Percentiles rank a stretch among this genome's conserved stretches.
These are phyloP conservation scores for Dendrobium nobile DNA, from an alignment of 106 monocot species.

Conservation along the genomic window DNA sequence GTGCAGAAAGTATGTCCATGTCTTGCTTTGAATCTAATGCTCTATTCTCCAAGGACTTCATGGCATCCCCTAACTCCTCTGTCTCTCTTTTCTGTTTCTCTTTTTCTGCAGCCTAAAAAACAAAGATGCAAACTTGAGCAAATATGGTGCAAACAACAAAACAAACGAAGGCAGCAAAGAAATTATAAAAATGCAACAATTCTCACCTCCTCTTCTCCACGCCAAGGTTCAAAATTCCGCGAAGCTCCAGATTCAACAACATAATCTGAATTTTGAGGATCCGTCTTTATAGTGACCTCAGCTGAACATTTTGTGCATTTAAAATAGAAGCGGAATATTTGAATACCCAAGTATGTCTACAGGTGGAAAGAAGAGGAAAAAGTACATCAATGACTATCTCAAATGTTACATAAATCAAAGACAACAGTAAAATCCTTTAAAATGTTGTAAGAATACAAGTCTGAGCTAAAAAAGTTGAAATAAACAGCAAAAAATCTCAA, in stretches of 20 bases:
- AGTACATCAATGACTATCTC: background rate
- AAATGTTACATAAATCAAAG: background rate
- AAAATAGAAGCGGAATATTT: constrained; percentile 88
- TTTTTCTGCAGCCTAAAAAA: constrained; percentile 35
- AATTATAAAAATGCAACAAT: background rate
- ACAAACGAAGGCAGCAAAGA: background rate
- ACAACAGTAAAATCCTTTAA: background rate
- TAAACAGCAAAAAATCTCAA: background rate
- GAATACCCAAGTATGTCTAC: constrained; percentile 95
- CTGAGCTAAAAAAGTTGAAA: background rate
- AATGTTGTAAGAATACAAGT: background rate
- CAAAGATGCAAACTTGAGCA: background rate
- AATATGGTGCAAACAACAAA: background rate
- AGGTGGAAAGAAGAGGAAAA: background rate
- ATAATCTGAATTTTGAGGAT: constrained; percentile 90
- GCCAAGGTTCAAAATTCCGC: constrained; percentile 98
- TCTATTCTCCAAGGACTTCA: constrained; percentile 88
- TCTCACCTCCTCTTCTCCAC: constrained; percentile 66
- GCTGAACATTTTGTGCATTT: constrained; percentile 92
- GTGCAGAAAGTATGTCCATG: constrained; percentile 89
- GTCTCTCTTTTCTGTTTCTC: constrained; percentile 65
- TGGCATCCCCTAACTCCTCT: constrained; percentile 96
- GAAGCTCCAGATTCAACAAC: constrained; percentile 89
- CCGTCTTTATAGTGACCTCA: constrained; percentile 78
- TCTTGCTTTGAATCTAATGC: constrained; percentile 86